Base-by-base conservation (phyloP, 768 basidiomycete genomes). In the Amanita subjunquillea region DNA sequence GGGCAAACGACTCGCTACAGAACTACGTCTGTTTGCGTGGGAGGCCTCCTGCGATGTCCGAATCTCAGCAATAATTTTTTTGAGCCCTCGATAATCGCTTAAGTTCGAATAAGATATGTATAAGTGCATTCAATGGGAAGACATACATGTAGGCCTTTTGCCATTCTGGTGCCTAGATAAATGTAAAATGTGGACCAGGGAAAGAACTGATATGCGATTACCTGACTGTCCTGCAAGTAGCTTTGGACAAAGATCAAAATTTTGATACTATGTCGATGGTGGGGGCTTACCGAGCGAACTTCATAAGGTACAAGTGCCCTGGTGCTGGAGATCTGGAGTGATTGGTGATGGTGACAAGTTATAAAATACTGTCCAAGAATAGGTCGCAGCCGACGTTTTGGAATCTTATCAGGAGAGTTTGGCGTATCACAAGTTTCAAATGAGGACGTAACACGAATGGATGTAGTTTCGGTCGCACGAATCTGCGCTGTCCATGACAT, bases 71-170 rank as follows among this genome's bases (percentile, higher is more conserved):
- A 90, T 82, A 12, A 73, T 71, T 56, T 78, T 83, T 65, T 89
- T 89, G 13, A 91, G 76, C 7, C 74, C 78, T 2, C 76, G 75
- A 59, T 90, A 91, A 62, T 90, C 79, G 62, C 87, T 90, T 57
- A 36, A 30, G 48, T 22, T 42, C 20, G 13, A 51, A 25, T 44
- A 54, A 55, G n/a, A 34, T 17, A 47, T 37, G 40, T 38, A 38
- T 30, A 45, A 51, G 25, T 42, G 64, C 9, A 23, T n/a, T 6
- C 39, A 27, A 17, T 27, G 15, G 39, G 10, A 22, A 48, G 13
- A 40, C 71, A 36, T 53, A 79, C 83, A 85, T 83, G 61, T 86
- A 83, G 2, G 79, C 81, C 57, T 71, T 77, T 57, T 80, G 80
- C 83, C 83, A 90, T 66, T 89, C 87, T 2, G 85, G 80, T 29